These are phyloP conservation scores for Pseudogymnoascus sp. DNA, from an alignment of 2,329 filamentous ascomycete genomes.

Conservation along the genomic window DNA sequence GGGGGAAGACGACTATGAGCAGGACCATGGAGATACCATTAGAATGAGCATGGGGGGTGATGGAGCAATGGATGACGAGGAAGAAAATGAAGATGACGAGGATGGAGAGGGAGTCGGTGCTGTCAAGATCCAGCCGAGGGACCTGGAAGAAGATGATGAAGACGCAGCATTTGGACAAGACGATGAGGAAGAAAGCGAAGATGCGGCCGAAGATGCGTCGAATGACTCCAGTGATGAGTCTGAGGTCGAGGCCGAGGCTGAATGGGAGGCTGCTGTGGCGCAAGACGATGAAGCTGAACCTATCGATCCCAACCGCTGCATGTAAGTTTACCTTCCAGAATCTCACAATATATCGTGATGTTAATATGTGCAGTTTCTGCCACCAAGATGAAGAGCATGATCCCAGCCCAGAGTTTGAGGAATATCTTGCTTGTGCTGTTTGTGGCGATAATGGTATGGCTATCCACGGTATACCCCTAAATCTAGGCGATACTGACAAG, in stretches of 20 bases:
- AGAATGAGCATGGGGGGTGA: constrained; percentile 33
- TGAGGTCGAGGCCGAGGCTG: constrained; percentile 45
- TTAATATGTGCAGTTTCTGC: constrained; percentile 61
- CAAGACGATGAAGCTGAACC: constrained; percentile 47
- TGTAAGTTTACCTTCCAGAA: constrained; percentile 42
- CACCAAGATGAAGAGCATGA: constrained; percentile 76
- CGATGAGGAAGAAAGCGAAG: constrained; percentile 25
- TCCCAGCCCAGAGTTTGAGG: constrained; percentile 72
- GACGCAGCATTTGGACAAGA: constrained; percentile 28
- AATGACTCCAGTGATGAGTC: constrained; percentile 43
- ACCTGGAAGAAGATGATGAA: constrained; percentile 32
- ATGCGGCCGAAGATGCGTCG: constrained; percentile 21
- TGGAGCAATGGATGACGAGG: constrained; percentile 37
- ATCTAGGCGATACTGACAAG: constrained; percentile 20
- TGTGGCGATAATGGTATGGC: constrained; percentile 16
- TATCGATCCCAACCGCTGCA: constrained; percentile 52
- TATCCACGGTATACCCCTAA: neutral
- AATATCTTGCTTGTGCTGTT: constrained; percentile 50
- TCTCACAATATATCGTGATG: constrained; percentile 15
- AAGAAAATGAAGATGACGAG: constrained; percentile 34
- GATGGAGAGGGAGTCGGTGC: constrained; percentile 30
- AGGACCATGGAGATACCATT: constrained; percentile 18
- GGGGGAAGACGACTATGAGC: constrained; percentile 30
- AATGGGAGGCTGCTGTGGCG: constrained; percentile 46
- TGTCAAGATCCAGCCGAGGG: constrained; percentile 28